Evolutionary conservation across 169 alveolate species (phyloP).

Genomic region (Babesia microti): DNA sequence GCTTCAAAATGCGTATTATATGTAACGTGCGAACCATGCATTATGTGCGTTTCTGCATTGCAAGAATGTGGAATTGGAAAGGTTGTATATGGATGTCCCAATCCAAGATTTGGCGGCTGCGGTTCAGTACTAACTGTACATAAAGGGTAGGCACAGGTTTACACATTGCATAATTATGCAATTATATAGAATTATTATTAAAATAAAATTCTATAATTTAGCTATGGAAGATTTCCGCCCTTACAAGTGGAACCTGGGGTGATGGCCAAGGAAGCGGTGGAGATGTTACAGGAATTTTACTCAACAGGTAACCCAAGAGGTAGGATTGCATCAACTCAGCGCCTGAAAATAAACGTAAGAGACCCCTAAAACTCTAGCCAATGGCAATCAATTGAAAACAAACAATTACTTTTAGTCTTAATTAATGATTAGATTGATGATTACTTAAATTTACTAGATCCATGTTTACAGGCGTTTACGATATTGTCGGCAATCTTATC

Average conservation of each 20-base stretch:
- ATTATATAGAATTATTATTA: too few relatives aligned
- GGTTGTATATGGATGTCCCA: conserved; percentile 60
- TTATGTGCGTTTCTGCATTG: conserved; percentile 67
- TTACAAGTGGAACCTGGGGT: conserved; percentile 12
- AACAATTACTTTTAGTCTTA: too few relatives aligned
- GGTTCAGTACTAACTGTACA: conserved; percentile 59
- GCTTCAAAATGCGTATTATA: conserved; percentile 44
- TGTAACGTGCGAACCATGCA: conserved; percentile 66
- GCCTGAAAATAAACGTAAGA: conserved; percentile 18
- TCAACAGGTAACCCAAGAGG: conserved; percentile 39
- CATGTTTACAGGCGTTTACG: too few relatives aligned
- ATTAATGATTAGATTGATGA: too few relatives aligned
- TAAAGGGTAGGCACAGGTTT: conserved; percentile 10
- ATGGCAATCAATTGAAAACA: too few relatives aligned
- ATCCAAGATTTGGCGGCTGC: conserved; percentile 67
- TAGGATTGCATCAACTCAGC: conserved; percentile 2
- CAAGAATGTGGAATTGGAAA: conserved; percentile 40
- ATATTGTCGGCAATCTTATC: too few relatives aligned
- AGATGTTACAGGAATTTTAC: conserved; percentile 32
- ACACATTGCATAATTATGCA: not conserved
- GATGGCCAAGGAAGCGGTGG: conserved; percentile 28
- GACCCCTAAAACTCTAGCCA: too few relatives aligned
- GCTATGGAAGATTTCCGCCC: conserved; percentile 30
- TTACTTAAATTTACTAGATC: too few relatives aligned
- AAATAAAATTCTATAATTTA: too few relatives aligned